Percentiles rank a stretch among this genome's conserved stretches.
Evolutionary conservation across 345 rosid genomes (phyloP).

Genomic region (Boechera divaricarpa): DNA sequence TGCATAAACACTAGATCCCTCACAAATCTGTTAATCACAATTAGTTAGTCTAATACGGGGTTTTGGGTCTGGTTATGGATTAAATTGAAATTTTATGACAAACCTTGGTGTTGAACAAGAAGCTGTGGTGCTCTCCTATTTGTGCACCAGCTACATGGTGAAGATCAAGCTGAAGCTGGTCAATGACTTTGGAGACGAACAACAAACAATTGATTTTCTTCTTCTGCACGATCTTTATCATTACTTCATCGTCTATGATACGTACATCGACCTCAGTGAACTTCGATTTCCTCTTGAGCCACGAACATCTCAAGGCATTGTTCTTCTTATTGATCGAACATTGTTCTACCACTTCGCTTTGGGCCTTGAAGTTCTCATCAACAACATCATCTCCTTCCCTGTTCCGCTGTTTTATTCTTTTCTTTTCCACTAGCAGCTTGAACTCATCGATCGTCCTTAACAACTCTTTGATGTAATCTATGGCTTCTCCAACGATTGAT

Average conservation of each 20-base stretch:
- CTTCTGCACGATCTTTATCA: constrained; percentile 70
- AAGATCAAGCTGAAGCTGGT: constrained; percentile 75
- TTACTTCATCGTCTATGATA: constrained; percentile 74
- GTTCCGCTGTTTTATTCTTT: constrained; percentile 57
- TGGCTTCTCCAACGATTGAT: constrained; percentile 76
- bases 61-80: neutral
- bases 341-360: constrained; percentile 51
- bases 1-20: constrained; percentile 54
- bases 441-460: constrained; percentile 61
- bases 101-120: constrained; percentile 80
- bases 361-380: constrained; percentile 49
- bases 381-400: constrained; percentile 48
- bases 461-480: constrained; percentile 74
- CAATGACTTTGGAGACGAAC: constrained; percentile 69
- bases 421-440: constrained; percentile 69
- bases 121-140: constrained; percentile 73
- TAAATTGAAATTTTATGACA: constrained; percentile 6
- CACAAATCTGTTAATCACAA: constrained; percentile 37
- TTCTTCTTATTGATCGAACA: constrained; percentile 46
- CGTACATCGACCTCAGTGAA: constrained; percentile 82
- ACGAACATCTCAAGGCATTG: constrained; percentile 63
- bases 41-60: neutral
- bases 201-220: constrained; percentile 75
- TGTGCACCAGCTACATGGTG: constrained; percentile 84
- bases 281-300: constrained; percentile 86